These are phyloP conservation scores for Phialocephala sp. DNA, from an alignment of 2,329 filamentous ascomycete genomes.

Conservation along the genomic window DNA sequence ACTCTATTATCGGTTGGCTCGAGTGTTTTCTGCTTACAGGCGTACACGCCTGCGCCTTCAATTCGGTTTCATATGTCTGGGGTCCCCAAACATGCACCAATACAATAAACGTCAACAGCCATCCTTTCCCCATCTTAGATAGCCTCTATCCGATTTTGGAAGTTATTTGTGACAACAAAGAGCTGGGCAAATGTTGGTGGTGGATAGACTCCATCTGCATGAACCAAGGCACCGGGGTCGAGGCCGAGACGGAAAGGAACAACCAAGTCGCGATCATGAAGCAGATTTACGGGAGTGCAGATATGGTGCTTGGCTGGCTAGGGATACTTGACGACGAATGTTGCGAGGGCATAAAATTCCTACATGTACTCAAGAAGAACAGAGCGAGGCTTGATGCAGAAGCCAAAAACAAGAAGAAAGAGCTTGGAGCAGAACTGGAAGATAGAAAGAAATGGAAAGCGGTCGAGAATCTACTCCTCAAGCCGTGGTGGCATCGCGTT, in stretches of 20 bases:
- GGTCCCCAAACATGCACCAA: not conserved
- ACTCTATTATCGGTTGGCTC: too few relatives aligned
- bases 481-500: conserved; percentile 22
- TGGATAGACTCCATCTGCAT: conserved; percentile 35
- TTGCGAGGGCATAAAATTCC: not conserved
- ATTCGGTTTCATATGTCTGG: conserved; percentile 20
- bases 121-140: conserved; percentile 5
- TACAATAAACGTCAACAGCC: conserved; percentile 15
- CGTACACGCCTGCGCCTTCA: too few relatives aligned
- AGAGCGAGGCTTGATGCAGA: not conserved
- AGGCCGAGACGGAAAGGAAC: conserved; percentile 8
- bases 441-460: conserved; percentile 14
- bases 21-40: too few relatives aligned
- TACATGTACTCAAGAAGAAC: not conserved
- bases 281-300: conserved; percentile 26
- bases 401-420: not conserved
- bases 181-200: conserved; percentile 17
- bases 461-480: conserved; percentile 14
- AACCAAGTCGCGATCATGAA: conserved; percentile 27
- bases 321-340: conserved; percentile 11
- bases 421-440: not conserved
- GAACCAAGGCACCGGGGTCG: conserved; percentile 22
- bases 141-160: conserved; percentile 16
- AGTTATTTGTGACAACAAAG: not conserved
- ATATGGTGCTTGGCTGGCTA: conserved; percentile 21